Base-by-base conservation (phyloP, 805 yeast species). In the Lachancea sp. region DNA sequence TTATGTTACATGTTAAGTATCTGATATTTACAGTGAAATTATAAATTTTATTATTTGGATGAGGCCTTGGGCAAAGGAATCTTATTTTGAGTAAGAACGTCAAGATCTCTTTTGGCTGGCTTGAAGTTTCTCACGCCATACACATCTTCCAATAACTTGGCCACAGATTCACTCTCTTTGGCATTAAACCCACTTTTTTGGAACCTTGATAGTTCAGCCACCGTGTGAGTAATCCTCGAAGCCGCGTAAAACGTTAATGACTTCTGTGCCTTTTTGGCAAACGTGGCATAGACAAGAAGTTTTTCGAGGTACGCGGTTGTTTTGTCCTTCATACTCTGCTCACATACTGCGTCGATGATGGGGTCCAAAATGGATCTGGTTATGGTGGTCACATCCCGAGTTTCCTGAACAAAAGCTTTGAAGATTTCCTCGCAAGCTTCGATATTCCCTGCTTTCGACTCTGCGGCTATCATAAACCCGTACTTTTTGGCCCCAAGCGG, bases 381-480 rank as follows among this genome's bases (percentile, higher is more conserved):
- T 4, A 48, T 41, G 7, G 29, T 25, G 22, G 36, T 40, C 17
- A 43, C 27, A 9, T 25, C 22, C 22, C 41, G 37, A 3, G 45
- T 41, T 31, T 38, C 44, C n/a, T 49, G 38, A 15, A 55, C 32
- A 34, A 48, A 62, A 2, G 51, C 49, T 26, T 54, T 53, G 44
- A 59, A 58, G 15, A 57, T 41, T 13, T 41, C 43, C 40, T 62
- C 64, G 10, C 65, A 62, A 5, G 35, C 42, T 2, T 46, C 41
- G 27, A 50, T 41, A 17, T 52, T 49, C 3, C 62, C 63, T 22
- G 45, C 60, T 8, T 18, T 10, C 18, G 58, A 60, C 40, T 59
- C 63, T 3, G 65, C 60, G 3, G 34, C 31, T 29, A 60, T 57
- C 45, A 58, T 58, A 11, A 42, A 25, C 3, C 55, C 57, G 35